These are phyloP conservation scores for Fraxinus anomala DNA, from an alignment of 257 asterid species.

Conservation along the genomic window DNA sequence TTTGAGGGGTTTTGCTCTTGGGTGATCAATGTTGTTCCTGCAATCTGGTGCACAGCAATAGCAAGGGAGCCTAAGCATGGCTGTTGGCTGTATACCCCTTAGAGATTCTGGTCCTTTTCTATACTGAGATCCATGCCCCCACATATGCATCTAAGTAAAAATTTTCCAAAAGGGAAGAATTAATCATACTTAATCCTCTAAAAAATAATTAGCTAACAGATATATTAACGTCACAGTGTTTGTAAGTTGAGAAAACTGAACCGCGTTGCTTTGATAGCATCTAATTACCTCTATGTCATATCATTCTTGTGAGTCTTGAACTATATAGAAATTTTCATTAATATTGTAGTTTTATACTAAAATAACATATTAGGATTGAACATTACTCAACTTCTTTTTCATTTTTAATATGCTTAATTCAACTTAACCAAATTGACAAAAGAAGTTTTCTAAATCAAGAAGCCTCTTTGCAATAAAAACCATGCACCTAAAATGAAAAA, in stretches of 20 bases:
- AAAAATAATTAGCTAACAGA: neutral
- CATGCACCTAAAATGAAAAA: neutral
- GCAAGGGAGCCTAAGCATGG: conserved; percentile 18
- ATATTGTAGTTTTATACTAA: too few relatives aligned
- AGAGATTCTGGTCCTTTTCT: conserved; percentile 52
- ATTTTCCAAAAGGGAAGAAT: neutral
- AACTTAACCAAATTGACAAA: neutral
- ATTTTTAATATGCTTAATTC: too few relatives aligned
- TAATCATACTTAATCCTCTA: neutral
- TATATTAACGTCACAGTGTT: neutral
- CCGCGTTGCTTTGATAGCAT: too few relatives aligned
- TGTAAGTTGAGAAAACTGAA: too few relatives aligned
- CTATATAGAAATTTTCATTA: too few relatives aligned
- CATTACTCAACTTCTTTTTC: too few relatives aligned
- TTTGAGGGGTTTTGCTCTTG: conserved; percentile 27
- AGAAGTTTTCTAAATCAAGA: neutral
- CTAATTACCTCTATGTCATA: too few relatives aligned
- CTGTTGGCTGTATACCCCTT: conserved; percentile 52
- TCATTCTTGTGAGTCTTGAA: neutral
- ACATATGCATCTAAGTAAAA: conserved; percentile 48
- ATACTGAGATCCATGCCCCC: conserved; percentile 60
- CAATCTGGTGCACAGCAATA: conserved; percentile 50
- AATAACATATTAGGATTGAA: too few relatives aligned
- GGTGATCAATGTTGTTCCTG: conserved; percentile 46
- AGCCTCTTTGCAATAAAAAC: neutral